Evolutionary conservation across 371 early-diverging fungal genomes (phyloP), one percentile per base, ranked within the genome.

Genomic region (Capillidium rhysosporum): DNA sequence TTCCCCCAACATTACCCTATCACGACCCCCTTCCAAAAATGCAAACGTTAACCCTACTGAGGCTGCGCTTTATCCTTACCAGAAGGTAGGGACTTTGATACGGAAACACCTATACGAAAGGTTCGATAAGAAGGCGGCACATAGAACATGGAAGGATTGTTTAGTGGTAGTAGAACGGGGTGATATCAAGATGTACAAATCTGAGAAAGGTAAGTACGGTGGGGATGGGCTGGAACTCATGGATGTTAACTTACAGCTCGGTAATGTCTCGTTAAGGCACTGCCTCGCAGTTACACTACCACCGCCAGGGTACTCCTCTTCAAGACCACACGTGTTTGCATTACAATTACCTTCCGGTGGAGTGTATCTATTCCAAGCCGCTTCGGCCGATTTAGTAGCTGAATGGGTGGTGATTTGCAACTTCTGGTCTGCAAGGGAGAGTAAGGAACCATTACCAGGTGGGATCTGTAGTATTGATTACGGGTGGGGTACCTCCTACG

Each of bases 391-490:
- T 10, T 75, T 75, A 48, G 69, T 84, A n/a, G 67, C 68, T 21
- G 82, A 78, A 54, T 93, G 94, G 94, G 81, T 84, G 0, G 58
- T 72, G 0, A 76, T 79, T 1, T 82, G 90, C 61, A 92, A 91
- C 62, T 87, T 82, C 57, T 92, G 92, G 92, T 88, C 92, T 1
- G 89, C 91, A 10, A 65, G 89, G 26, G 75, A 78, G 52, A 81
- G 80, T 55, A 86, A 83, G 61, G 90, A 86, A 56, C 93, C 93
- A 0, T 60, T 92, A 53, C 63, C 72, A 8, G 89, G 89, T 26
- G 84, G 84, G 31, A 77, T 86, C 1, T 71, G 82, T 49, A 89
- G 82, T 57, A 72, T 82, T 61, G 91, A 91, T 57, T 91, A 86
- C 56, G 94, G 94, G 1, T 93, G 93, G 93, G 76, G 80, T 40